These are phyloP conservation scores for Lactarius trivialis DNA, from an alignment of 768 basidiomycete genomes.

Conservation along the genomic window DNA sequence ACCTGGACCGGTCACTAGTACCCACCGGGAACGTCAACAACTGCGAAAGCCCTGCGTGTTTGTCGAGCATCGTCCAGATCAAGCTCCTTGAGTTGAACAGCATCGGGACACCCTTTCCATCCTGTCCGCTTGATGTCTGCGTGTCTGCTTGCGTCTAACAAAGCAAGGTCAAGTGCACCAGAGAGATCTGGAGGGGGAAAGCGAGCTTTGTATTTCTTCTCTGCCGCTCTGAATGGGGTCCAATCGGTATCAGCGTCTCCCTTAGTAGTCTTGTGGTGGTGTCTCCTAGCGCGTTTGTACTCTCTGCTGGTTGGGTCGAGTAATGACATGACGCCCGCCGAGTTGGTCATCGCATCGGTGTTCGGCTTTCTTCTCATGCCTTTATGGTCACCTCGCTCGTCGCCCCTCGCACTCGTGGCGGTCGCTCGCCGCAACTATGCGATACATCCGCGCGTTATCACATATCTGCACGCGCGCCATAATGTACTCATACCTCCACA, in stretches of 20 bases:
- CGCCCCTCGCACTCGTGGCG: conserved; percentile 39
- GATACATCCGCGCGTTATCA: conserved; percentile 20
- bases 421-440: conserved; percentile 24
- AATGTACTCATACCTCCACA: conserved; percentile 19
- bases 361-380: conserved; percentile 45
- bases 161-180: conserved; percentile 59
- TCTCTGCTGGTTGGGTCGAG: conserved; percentile 44
- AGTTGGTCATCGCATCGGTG: conserved; percentile 1
- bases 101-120: conserved; percentile 42
- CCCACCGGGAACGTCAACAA: conserved; percentile 47
- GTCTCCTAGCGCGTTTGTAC: conserved; percentile 55
- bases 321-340: not conserved
- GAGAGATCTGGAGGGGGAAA: conserved; percentile 74
- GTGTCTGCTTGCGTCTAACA: conserved; percentile 35
- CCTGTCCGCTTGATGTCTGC: conserved; percentile 40
- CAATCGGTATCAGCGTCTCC: conserved; percentile 44
- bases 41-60: conserved; percentile 35
- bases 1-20: conserved; percentile 1
- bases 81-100: conserved; percentile 33
- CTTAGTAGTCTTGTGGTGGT: conserved; percentile 53
- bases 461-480: conserved; percentile 8
- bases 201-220: conserved; percentile 73
- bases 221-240: conserved; percentile 70
- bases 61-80: conserved; percentile 22
- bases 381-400: conserved; percentile 64